A percentile compares a stretch with the other conserved stretches of the same genome.
Conservation (phyloP, 495 filamentous ascomycete genomes). For the Ramalina intermedia region DNA sequence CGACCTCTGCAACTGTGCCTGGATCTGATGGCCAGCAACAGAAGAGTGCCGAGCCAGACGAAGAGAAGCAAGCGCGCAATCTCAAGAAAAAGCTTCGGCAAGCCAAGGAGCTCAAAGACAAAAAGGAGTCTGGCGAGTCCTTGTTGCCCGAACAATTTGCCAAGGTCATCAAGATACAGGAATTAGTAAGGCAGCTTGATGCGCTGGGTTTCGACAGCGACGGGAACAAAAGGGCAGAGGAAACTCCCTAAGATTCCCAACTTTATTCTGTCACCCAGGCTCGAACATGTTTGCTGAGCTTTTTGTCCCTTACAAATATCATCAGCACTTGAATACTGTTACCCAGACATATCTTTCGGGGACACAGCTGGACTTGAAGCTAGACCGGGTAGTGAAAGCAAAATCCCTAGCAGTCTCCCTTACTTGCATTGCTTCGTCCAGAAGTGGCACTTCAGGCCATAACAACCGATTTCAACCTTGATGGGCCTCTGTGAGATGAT, state of each 20-base stretch:
- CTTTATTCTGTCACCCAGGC: background rate
- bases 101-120: constrained; percentile 75
- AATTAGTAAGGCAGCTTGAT: constrained; percentile 81
- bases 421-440: no score
- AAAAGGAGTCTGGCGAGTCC: constrained; percentile 72
- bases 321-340: no score
- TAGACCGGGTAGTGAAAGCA: no score
- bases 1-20: background rate
- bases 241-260: background rate
- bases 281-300: background rate
- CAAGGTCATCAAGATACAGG: constrained; percentile 93
- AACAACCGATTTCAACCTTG: no score
- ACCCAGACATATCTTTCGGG: no score
- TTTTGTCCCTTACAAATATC: no score
- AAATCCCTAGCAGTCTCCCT: no score
- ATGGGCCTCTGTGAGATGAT: no score
- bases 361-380: no score
- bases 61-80: constrained; percentile 82
- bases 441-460: no score
- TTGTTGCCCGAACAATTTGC: constrained; percentile 90
- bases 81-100: constrained; percentile 95
- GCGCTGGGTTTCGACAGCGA: constrained; percentile 67
- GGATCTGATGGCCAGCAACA: constrained; percentile 10
- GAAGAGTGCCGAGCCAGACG: constrained; percentile 58
- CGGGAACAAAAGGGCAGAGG: constrained; percentile 28